Percentiles rank a stretch among this genome's conserved stretches.
Conservation (phyloP, 2,329 filamentous ascomycete species). For the Neofusicoccum ribis region DNA sequence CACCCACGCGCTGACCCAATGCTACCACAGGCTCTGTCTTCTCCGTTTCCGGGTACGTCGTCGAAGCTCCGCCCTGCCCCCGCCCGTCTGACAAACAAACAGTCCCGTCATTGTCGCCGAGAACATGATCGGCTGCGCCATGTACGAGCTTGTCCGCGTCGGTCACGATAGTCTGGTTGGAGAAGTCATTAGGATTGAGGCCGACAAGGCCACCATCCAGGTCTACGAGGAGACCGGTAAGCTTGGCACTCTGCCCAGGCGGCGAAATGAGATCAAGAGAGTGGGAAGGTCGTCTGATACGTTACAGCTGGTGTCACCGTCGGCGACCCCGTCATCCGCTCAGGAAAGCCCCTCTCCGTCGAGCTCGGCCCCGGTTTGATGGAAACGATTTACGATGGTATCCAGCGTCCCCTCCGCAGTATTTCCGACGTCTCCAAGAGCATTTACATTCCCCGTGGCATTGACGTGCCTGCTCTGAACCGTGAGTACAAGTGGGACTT, state of each 20-base stretch:
- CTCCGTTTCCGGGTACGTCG: slow-evolving; percentile 64
- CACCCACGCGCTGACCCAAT: background rate
- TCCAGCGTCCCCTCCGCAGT: slow-evolving; percentile 87
- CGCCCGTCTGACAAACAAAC: slow-evolving; percentile 31
- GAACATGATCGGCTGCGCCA: slow-evolving; percentile 98
- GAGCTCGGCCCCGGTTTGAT: slow-evolving; percentile 95
- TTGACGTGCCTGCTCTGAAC: slow-evolving; percentile 82
- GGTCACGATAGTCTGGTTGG: slow-evolving; percentile 89
- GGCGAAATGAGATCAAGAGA: background rate
- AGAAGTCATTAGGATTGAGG: slow-evolving; percentile 97
- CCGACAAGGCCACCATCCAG: slow-evolving; percentile 94
- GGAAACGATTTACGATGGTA: slow-evolving; percentile 99
- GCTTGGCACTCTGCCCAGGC: slow-evolving; percentile 25
- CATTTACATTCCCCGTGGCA: slow-evolving; percentile 97
- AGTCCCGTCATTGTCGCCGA: slow-evolving; percentile 93
- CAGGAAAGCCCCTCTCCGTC: slow-evolving; percentile 94
- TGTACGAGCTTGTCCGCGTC: slow-evolving; percentile 98
- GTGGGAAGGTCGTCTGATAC: background rate
- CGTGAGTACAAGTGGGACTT: slow-evolving; percentile 96
- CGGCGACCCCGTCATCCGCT: slow-evolving; percentile 86
- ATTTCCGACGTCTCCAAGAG: slow-evolving; percentile 77
- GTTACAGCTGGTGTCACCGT: slow-evolving; percentile 83
- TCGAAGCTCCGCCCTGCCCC: slow-evolving; percentile 21
- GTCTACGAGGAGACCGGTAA: slow-evolving; percentile 98
- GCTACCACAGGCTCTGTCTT: slow-evolving; percentile 59